Evolutionary conservation across 2,329 filamentous ascomycete genomes (phyloP), one percentile per base, ranked within the genome.

Genomic region (Alternaria tenuissima): DNA sequence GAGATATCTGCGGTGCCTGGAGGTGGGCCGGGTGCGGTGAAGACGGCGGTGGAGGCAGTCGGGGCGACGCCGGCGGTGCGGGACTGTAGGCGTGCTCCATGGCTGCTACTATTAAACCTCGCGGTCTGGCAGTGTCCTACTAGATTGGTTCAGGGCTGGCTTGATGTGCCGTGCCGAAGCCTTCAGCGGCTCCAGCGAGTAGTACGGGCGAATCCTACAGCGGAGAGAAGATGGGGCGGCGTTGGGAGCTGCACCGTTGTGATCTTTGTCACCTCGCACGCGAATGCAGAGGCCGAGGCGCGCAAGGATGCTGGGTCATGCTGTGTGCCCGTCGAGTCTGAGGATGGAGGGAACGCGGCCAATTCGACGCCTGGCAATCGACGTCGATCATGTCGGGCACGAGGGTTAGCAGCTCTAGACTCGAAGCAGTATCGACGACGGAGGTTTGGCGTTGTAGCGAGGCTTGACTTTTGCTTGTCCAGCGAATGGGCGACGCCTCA

Each of bases 131-230:
- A 32, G 38, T 52, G 20, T 52, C 28, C 26, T 32, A 34, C 42
- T 12, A 38, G 51, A 57, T 41, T 20, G 47, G 52, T 48, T 59
- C 24, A 55, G 59, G 68, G 61, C 59, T 70, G 62, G 63, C 66
- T 63, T 11, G 34, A 48, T 46, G 42, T 46, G 42, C 53, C 53
- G 71, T 62, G 48, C 61, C 68, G 59, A 76, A 72, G 70, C 73
- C 70, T 69, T 62, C 69, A 71, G 75, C 72, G 73, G 74, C 73
- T 76, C 67, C 67, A 69, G 67, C 62, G 62, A 71, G 52, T 62
- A 44, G 63, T 59, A 58, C 47, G 58, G 48, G 53, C 68, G 55
- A 67, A 73, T 72, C 65, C 67, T 66, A 55, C 57, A 30, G 42
- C 61, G 55, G 43, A 48, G 42, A 38, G 46, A 55, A 62, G 52